Evolutionary conservation across 768 basidiomycete species (phyloP).

Genomic region (Pulveroboletus sp.): DNA sequence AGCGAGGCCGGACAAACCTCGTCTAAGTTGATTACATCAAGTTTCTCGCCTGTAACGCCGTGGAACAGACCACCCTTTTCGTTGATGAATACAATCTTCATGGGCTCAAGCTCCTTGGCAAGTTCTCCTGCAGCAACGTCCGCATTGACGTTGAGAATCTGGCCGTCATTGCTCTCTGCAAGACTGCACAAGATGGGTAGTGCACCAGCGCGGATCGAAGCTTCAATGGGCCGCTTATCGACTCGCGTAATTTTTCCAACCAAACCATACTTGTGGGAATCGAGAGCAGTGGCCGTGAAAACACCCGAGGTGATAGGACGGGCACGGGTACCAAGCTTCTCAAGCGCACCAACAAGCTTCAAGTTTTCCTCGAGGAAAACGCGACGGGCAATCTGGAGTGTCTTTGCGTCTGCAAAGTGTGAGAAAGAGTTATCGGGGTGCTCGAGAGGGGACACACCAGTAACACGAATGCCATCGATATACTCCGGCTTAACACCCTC

Average conservation of each 20-base stretch:
- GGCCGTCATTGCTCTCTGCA: constrained; percentile 94
- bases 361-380: constrained; percentile 98
- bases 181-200: constrained; percentile 94
- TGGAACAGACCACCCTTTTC: constrained; percentile 99
- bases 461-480: constrained; percentile 96
- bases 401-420: constrained; percentile 71
- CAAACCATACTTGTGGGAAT: constrained; percentile 90
- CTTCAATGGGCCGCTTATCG: constrained; percentile 96
- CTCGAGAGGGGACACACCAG: constrained; percentile 51
- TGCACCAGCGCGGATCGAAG: constrained; percentile 93
- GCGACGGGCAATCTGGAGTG: constrained; percentile 88
- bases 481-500: constrained; percentile 96
- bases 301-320: constrained; percentile 98
- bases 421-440: neutral
- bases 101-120: constrained; percentile 95
- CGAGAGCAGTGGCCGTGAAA: constrained; percentile 95
- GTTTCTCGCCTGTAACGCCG: constrained; percentile 93
- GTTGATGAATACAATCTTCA: constrained; percentile 98
- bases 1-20: constrained; percentile 51
- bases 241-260: constrained; percentile 94
- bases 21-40: constrained; percentile 95
- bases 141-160: constrained; percentile 98
- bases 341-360: constrained; percentile 89
- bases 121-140: constrained; percentile 98
- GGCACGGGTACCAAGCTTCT: constrained; percentile 93